Percentiles rank a stretch among this genome's conserved stretches.
Conservation (phyloP, 345 rosid species). For the Cochlearia excelsa region DNA sequence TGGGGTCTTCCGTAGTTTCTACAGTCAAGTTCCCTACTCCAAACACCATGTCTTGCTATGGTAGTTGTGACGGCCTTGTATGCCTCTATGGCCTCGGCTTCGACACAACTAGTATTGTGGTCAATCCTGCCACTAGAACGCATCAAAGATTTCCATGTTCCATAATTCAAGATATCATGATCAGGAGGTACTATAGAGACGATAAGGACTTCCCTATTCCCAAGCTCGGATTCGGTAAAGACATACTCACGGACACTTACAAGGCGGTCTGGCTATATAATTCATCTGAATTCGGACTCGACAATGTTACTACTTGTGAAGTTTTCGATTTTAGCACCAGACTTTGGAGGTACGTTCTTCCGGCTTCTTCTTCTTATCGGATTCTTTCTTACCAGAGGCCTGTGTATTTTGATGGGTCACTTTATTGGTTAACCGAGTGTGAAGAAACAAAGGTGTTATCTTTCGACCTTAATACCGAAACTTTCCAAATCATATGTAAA, state of each 20-base stretch:
- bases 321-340: no score
- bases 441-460: neutral
- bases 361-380: no score
- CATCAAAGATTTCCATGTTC: constrained; percentile 11
- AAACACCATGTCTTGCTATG: neutral
- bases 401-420: neutral
- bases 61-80: neutral
- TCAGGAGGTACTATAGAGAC: no score
- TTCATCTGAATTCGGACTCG: no score
- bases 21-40: neutral
- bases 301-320: no score
- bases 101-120: neutral
- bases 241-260: no score
- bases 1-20: neutral
- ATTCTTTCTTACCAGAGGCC: neutral
- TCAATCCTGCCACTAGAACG: constrained; percentile 4
- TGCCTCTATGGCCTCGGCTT: neutral
- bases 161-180: neutral
- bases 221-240: no score
- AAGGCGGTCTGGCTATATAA: no score
- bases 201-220: no score
- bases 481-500: no score
- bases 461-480: neutral
- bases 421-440: neutral
- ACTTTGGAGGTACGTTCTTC: no score